These are phyloP conservation scores for Neurospora sp. DNA, from an alignment of 495 filamentous ascomycete species.

Conservation along the genomic window DNA sequence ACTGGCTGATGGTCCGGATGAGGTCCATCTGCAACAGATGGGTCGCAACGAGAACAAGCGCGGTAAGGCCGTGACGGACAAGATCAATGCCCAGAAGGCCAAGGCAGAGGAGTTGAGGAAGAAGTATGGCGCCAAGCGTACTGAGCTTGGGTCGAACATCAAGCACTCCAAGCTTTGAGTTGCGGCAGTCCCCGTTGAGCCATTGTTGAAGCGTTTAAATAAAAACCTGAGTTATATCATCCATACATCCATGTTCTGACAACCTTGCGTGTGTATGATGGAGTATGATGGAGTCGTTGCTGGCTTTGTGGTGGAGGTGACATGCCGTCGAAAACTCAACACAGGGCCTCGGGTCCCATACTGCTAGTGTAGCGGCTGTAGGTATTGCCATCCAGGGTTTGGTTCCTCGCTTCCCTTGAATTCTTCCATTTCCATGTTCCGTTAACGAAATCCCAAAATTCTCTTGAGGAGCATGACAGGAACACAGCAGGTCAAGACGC, in stretches of 20 bases:
- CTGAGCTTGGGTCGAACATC: slow-evolving; percentile 40
- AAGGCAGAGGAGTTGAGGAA: slow-evolving; percentile 57
- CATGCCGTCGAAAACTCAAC: background rate
- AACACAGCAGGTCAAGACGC: background rate
- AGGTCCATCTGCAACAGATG: slow-evolving; percentile 88
- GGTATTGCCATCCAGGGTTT: background rate
- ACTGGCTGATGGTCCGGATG: slow-evolving; percentile 85
- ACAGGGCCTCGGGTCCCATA: background rate
- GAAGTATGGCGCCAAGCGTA: slow-evolving; percentile 43
- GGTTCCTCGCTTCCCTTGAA: background rate
- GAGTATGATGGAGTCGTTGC: background rate
- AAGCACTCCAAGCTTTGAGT: slow-evolving; percentile 38
- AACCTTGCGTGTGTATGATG: background rate
- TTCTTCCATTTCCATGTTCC: background rate
- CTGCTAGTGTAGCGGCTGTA: background rate
- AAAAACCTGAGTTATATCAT: background rate
- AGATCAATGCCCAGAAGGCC: slow-evolving; percentile 53
- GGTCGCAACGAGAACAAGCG: slow-evolving; percentile 74
- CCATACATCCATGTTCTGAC: background rate
- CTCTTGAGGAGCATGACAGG: background rate
- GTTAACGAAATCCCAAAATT: background rate
- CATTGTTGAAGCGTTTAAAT: background rate
- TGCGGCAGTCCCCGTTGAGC: background rate
- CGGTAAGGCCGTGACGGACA: slow-evolving; percentile 50
- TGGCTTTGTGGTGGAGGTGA: background rate